Evolutionary conservation across 2,329 filamentous ascomycete genomes (phyloP).

Genomic region (Scolecobasidium constrictum): DNA sequence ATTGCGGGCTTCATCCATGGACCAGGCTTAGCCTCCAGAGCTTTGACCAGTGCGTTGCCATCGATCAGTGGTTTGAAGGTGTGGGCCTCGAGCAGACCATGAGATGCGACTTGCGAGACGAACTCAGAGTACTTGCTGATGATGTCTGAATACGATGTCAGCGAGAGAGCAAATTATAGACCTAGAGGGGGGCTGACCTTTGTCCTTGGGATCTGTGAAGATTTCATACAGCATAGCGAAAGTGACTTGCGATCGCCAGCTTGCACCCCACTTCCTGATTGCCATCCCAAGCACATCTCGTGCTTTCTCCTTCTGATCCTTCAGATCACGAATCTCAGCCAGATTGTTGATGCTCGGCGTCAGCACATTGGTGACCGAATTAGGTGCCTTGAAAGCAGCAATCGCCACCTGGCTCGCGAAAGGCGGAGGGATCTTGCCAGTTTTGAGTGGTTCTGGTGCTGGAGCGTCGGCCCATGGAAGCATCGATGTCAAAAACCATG

Average conservation of each 20-base stretch:
- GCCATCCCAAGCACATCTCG: slow-evolving; percentile 63
- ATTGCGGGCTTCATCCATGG: slow-evolving; percentile 77
- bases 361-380: slow-evolving; percentile 61
- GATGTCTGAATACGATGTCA: slow-evolving; percentile 23
- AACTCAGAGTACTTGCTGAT: slow-evolving; percentile 43
- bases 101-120: slow-evolving; percentile 37
- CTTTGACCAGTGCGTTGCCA: slow-evolving; percentile 60
- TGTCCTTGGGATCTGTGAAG: slow-evolving; percentile 25
- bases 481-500: slow-evolving; percentile 68
- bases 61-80: slow-evolving; percentile 48
- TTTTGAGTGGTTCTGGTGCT: slow-evolving; percentile 24
- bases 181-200: slow-evolving; percentile 17
- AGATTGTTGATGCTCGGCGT: slow-evolving; percentile 53
- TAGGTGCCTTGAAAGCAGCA: slow-evolving; percentile 71
- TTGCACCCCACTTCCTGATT: slow-evolving; percentile 59
- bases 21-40: slow-evolving; percentile 57
- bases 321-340: slow-evolving; percentile 44
- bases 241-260: slow-evolving; percentile 63
- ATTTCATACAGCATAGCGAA: slow-evolving; percentile 58
- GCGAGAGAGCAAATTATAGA: neutral
- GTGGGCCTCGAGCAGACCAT: slow-evolving; percentile 40
- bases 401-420: slow-evolving; percentile 54
- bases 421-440: slow-evolving; percentile 40
- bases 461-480: slow-evolving; percentile 57
- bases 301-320: slow-evolving; percentile 34